These are phyloP conservation scores for Apophysomyces trapeziformis DNA, from an alignment of 371 early-diverging fungal species.

Conservation along the genomic window DNA sequence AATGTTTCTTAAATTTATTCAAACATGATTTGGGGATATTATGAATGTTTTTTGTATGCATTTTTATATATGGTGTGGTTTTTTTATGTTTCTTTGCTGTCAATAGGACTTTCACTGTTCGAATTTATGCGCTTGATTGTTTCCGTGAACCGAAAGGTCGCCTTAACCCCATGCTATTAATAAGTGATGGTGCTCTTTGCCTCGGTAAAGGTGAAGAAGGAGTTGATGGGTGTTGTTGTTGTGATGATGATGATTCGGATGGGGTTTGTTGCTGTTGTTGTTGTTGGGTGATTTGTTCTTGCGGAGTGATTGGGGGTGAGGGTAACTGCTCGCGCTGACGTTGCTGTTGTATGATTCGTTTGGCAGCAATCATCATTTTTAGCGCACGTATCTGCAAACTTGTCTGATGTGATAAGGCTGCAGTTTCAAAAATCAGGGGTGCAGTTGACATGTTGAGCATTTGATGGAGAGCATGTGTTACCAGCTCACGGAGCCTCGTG, in stretches of 20 bases:
- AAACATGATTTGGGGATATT: background rate
- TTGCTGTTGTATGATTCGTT: slow-evolving; percentile 37
- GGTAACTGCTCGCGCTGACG: slow-evolving; percentile 19
- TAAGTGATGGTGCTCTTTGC: slow-evolving; percentile 2
- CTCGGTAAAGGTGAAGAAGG: background rate
- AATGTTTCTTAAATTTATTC: background rate
- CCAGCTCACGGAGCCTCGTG: slow-evolving; percentile 54
- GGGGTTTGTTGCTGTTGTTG: slow-evolving; percentile 6
- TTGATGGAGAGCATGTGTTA: slow-evolving; percentile 57
- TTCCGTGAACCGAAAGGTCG: background rate
- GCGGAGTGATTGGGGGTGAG: slow-evolving; percentile 6
- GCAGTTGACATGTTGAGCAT: slow-evolving; percentile 63
- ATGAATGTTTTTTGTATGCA: background rate
- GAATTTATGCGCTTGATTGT: background rate
- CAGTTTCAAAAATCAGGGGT: slow-evolving; percentile 60
- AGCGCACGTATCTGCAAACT: slow-evolving; percentile 59
- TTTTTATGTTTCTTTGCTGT: background rate
- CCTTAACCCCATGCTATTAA: background rate
- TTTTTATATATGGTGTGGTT: background rate
- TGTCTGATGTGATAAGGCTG: slow-evolving; percentile 54
- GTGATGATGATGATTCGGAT: background rate
- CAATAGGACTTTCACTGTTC: background rate
- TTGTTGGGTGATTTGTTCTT: background rate
- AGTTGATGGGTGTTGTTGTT: background rate
- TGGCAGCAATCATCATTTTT: slow-evolving; percentile 52